These are phyloP conservation scores for Brassica cretica DNA, from an alignment of 345 rosid species.

Conservation along the genomic window DNA sequence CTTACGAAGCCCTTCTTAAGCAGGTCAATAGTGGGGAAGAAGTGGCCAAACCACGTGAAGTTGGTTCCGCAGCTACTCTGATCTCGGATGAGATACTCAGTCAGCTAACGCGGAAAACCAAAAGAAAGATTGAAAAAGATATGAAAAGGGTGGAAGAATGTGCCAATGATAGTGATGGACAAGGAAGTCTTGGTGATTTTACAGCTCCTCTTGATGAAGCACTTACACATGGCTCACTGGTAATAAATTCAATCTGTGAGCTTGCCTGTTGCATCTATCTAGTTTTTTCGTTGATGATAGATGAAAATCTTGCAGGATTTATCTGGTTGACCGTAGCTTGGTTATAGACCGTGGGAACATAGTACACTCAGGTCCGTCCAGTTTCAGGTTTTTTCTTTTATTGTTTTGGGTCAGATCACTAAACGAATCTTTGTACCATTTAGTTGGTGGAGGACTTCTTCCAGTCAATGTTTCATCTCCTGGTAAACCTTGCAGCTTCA, in stretches of 20 bases:
- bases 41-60: constrained; percentile 41
- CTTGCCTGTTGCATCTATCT: not conserved
- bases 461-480: constrained; percentile 88
- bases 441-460: constrained; percentile 96
- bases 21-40: constrained; percentile 56
- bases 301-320: constrained; percentile 60
- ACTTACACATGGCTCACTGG: constrained; percentile 79
- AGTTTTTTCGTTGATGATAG: not conserved
- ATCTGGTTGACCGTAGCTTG: constrained; percentile 78
- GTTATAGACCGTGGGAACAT: constrained; percentile 85
- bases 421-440: constrained; percentile 19
- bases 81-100: constrained; percentile 72
- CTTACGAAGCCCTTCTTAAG: constrained; percentile 84
- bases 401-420: constrained; percentile 13
- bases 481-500: constrained; percentile 38
- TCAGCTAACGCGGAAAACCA: constrained; percentile 65
- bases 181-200: constrained; percentile 77
- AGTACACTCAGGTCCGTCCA: constrained; percentile 72
- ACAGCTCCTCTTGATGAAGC: constrained; percentile 97
- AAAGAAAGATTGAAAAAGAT: constrained; percentile 64
- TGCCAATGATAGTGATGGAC: constrained; percentile 44
- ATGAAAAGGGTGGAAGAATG: constrained; percentile 52
- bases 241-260: constrained; percentile 31
- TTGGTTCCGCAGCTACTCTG: constrained; percentile 55
- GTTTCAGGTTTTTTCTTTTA: not conserved